A percentile compares a stretch with the other conserved stretches of the same genome.
Conservation (phyloP, 2,329 filamentous ascomycete genomes). For the Shiraia bambusicola region DNA sequence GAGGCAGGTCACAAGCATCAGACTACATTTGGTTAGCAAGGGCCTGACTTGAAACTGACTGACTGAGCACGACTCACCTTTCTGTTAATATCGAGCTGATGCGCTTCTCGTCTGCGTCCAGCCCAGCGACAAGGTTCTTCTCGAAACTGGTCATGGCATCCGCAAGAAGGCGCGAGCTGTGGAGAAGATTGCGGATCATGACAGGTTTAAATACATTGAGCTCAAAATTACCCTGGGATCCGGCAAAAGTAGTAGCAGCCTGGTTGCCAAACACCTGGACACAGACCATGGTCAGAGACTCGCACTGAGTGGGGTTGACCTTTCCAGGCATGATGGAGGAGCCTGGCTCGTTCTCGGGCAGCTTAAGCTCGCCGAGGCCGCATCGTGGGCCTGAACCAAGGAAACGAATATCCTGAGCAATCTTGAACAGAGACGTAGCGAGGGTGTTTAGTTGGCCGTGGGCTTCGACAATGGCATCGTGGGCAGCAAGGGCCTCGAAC, state of each 20-base stretch:
- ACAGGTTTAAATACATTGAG: constrained; percentile 99
- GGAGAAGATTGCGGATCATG: constrained; percentile 90
- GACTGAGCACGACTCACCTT: constrained; percentile 61
- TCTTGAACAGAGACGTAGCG: constrained; percentile 90
- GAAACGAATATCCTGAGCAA: constrained; percentile 96
- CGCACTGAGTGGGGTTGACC: constrained; percentile 98
- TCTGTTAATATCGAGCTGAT: constrained; percentile 90
- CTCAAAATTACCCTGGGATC: constrained; percentile 98
- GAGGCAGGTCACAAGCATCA: constrained; percentile 93
- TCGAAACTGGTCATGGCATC: constrained; percentile 96
- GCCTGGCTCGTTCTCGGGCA: constrained; percentile 97
- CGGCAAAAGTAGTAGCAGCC: constrained; percentile 86
- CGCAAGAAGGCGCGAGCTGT: constrained; percentile 82
- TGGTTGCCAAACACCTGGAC: constrained; percentile 98
- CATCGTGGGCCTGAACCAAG: constrained; percentile 94
- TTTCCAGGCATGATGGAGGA: constrained; percentile 99
- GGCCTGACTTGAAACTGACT: neutral
- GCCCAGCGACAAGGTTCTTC: constrained; percentile 83
- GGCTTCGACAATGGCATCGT: constrained; percentile 94
- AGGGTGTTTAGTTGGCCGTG: constrained; percentile 92
- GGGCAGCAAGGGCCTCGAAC: constrained; percentile 93
- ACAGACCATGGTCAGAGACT: constrained; percentile 96
- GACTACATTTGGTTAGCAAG: constrained; percentile 52
- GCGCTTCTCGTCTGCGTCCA: constrained; percentile 91
- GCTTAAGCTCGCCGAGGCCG: constrained; percentile 86